Conservation (phyloP, 2,329 filamentous ascomycete genomes). For the Fusarium coicis region DNA sequence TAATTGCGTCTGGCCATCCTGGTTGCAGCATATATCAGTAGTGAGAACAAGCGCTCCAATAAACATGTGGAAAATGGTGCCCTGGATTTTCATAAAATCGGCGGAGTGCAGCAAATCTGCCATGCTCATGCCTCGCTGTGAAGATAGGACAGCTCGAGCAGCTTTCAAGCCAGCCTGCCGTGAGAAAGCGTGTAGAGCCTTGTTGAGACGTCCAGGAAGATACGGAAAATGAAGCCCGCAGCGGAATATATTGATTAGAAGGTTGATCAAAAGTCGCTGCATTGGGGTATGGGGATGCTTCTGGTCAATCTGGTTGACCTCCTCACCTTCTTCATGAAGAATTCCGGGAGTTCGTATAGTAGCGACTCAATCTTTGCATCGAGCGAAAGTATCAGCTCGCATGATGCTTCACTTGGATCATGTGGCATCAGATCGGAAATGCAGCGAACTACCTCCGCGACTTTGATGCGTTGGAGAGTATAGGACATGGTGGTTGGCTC, state of each 20-base stretch:
- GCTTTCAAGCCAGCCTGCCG: background rate
- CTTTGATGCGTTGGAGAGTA: background rate
- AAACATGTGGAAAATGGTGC: conserved; percentile 2
- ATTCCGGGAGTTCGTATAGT: background rate
- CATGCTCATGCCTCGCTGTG: background rate
- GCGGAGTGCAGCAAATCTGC: background rate
- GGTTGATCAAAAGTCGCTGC: background rate
- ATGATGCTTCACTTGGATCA: background rate
- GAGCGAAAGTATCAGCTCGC: background rate
- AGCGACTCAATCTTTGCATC: background rate
- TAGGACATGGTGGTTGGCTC: background rate
- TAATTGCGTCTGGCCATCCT: background rate
- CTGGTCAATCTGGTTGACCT: background rate
- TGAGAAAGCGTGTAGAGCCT: background rate
- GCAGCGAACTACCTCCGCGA: background rate
- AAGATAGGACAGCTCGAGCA: background rate
- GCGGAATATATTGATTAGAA: background rate
- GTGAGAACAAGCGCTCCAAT: background rate
- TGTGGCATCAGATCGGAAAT: background rate
- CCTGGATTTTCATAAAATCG: conserved; percentile 1
- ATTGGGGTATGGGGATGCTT: background rate
- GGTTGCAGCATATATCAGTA: background rate
- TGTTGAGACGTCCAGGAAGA: background rate
- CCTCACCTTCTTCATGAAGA: background rate
- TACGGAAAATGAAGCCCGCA: background rate